phyloP scores from a whole-genome alignment of 1,139 yeast genomes.

The Blastobotrys malaysiensis region DNA sequence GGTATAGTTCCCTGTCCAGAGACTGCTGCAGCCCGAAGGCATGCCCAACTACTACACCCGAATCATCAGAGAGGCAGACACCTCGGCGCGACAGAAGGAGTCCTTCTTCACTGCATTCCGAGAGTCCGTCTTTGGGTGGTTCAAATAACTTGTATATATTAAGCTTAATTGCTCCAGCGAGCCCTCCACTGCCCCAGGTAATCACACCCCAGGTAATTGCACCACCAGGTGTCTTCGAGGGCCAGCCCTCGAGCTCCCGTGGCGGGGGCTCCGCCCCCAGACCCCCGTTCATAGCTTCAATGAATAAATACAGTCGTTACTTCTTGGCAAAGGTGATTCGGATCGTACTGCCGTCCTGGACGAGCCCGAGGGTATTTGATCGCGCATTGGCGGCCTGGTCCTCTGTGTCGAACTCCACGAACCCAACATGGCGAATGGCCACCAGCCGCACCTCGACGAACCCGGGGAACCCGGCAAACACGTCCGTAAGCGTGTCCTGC shows the following conservation, averaged over 20 bases:
- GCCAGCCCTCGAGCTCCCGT: too few species aligned
- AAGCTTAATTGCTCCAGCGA: too few species aligned
- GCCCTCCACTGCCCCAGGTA: not conserved
- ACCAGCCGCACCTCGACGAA: constrained; percentile 64
- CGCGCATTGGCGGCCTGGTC: constrained; percentile 44
- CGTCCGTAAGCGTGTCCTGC: constrained; percentile 38
- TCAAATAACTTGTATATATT: constrained; percentile 17
- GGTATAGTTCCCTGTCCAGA: constrained; percentile 36
- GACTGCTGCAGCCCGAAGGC: constrained; percentile 70
- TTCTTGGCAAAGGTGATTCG: constrained; percentile 50
- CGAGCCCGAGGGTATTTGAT: constrained; percentile 36
- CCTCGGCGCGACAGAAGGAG: constrained; percentile 59
- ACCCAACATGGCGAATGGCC: constrained; percentile 62
- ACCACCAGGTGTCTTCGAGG: too few species aligned
- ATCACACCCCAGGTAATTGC: too few species aligned
- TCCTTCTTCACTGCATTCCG: constrained; percentile 36
- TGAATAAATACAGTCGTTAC: constrained; percentile 19
- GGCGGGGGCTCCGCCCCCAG: too few species aligned
- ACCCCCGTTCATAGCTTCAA: too few species aligned
- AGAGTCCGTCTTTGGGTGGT: constrained; percentile 35
- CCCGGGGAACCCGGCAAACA: constrained; percentile 51
- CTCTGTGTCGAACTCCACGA: constrained; percentile 68
- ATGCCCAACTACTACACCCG: constrained; percentile 74
- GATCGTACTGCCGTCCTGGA: constrained; percentile 35
- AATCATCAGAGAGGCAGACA: constrained; percentile 55